A percentile compares a stretch with the other conserved stretches of the same genome.
Evolutionary conservation across 208 protist genomes (phyloP).

Genomic region (Naegleria lovaniensis): DNA sequence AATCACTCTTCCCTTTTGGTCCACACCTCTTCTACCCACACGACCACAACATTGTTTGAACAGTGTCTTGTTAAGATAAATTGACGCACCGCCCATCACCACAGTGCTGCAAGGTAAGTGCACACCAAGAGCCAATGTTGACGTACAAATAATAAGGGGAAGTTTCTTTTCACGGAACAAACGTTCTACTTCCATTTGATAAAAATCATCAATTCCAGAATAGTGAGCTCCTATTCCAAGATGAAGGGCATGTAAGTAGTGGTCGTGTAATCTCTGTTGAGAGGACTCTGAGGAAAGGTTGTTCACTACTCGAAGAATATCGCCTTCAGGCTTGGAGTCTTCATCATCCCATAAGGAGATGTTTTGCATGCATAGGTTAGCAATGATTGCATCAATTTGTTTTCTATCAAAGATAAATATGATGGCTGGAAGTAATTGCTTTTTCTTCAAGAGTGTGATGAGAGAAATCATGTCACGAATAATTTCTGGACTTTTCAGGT

Average conservation of each 20-base stretch:
- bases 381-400: not conserved
- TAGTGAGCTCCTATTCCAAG: not conserved
- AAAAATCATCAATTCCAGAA: not conserved
- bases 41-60: constrained; percentile 4
- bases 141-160: not conserved
- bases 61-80: not conserved
- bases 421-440: not conserved
- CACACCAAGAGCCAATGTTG: not conserved
- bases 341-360: not conserved
- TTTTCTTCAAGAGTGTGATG: not conserved
- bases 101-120: not conserved
- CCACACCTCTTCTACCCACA: not conserved
- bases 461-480: not conserved
- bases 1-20: not conserved
- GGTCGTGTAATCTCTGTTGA: not conserved
- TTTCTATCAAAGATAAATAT: not conserved
- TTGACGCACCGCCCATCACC: not conserved
- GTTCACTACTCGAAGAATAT: not conserved
- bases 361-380: no score
- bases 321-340: not conserved
- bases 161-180: not conserved
- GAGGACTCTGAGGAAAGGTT: not conserved
- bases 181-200: not conserved
- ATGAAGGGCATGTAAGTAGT: not conserved
- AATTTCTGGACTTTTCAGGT: not conserved